These are phyloP conservation scores for Lactarius psammicola DNA, from an alignment of 768 basidiomycete genomes.

Conservation along the genomic window DNA sequence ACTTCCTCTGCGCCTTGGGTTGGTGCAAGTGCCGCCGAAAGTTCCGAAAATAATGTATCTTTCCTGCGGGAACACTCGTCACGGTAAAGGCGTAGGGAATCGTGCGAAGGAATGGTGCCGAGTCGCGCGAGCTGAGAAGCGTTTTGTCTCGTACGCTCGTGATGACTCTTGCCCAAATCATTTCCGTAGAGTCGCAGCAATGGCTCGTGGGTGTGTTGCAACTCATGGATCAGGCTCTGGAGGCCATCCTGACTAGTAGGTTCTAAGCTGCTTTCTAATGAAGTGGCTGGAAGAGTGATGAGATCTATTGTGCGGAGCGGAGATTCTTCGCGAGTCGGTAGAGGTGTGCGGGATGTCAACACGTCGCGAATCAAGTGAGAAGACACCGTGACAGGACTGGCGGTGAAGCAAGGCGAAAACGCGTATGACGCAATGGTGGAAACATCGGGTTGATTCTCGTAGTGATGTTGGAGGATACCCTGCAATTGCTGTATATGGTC, in stretches of 20 bases:
- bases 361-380: neutral
- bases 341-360: neutral
- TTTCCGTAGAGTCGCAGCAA: conserved; percentile 13
- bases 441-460: neutral
- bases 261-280: neutral
- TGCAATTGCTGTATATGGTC: conserved; percentile 11
- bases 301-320: neutral
- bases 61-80: neutral
- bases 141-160: neutral
- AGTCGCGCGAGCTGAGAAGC: neutral
- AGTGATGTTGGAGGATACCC: neutral
- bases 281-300: too few relatives aligned
- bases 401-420: neutral
- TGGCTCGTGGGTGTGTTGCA: neutral
- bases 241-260: neutral
- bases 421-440: neutral
- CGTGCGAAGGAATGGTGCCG: neutral
- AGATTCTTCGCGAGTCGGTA: too few relatives aligned
- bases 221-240: conserved; percentile 5
- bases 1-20: conserved; percentile 2
- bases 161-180: conserved; percentile 7
- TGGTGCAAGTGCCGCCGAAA: conserved; percentile 3
- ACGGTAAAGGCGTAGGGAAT: neutral
- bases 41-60: neutral
- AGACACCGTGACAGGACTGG: neutral